Evolutionary conservation across 352 stramenopile species (phyloP), one percentile per base, ranked within the genome.

Genomic region (Phytophthora pini): DNA sequence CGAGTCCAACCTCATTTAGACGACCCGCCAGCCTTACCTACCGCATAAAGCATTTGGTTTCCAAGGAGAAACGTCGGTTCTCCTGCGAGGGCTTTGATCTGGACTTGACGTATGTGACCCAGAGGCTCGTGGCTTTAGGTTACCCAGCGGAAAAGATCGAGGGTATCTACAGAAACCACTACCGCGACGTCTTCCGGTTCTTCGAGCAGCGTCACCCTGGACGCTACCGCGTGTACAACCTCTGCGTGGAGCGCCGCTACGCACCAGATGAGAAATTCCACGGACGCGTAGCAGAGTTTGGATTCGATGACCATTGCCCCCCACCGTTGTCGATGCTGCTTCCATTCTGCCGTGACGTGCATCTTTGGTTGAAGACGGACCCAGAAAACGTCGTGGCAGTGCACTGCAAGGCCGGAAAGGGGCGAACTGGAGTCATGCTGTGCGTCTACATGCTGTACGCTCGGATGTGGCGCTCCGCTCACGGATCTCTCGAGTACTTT

Each of bases 371-470:
- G 9, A 34, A 69, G 13, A 48, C 61, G 2, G 57, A 95, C 62
- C 70, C 80, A 2, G 69, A 88, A 11, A 93, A 96, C 61, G 77
- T 97, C n/a, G 87, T 81, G 0, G 89, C 86, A 20, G 86, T 98
- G 54, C 92, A 98, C 61, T 98, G 92, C 76, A 98, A 98, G 68
- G 92, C 90, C 34, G 90, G 90, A 32, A 93, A 93, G 71, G 92
- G 92, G n/a, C 82, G 92, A 45, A 96, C 92, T 13, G 92, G 92
- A 10, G 84, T 97, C 51, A 97, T 98, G 84, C 84, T 95, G 51
- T 91, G 79, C 61, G 81, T 73, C 10, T 93, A 92, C 63, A 60
- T 95, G 57, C 50, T 94, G 11, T 93, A 92, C 67, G 74, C 77
- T 20, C 69, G 85, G 22, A 65, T 70, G 38, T 96, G 82, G 79